Conservation (phyloP, 2,329 filamentous ascomycete genomes). For the Seiridium unicorne region DNA sequence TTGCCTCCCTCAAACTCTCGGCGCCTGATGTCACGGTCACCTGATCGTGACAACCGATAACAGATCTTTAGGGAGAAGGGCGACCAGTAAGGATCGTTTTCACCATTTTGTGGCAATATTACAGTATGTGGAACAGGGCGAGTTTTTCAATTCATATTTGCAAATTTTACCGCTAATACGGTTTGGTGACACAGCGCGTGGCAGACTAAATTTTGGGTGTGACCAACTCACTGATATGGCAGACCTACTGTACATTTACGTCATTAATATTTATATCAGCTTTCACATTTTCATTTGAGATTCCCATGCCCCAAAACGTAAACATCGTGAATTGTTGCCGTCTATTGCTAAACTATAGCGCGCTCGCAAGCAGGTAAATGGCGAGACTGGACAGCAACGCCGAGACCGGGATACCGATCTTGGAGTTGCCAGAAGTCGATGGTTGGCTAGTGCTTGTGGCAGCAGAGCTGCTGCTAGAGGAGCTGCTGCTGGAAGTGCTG, state of each 20-base stretch:
- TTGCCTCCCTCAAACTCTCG: too few species aligned
- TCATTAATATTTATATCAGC: not conserved
- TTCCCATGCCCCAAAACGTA: not conserved
- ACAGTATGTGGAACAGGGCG: too few species aligned
- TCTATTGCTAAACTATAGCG: not conserved
- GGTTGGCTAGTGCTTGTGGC: not conserved
- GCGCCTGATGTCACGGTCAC: too few species aligned
- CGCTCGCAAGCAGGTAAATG: conserved; percentile 3
- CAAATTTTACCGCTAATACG: too few species aligned
- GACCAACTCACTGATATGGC: too few species aligned
- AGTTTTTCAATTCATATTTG: too few species aligned
- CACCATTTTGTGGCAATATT: too few species aligned
- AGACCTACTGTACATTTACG: not conserved
- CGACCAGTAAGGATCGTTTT: too few species aligned
- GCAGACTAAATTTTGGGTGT: too few species aligned
- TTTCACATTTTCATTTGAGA: not conserved
- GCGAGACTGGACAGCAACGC: not conserved
- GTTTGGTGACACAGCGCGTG: too few species aligned
- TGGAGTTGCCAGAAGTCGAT: not conserved
- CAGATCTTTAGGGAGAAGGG: too few species aligned
- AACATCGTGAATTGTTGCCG: not conserved
- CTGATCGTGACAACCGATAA: too few species aligned
- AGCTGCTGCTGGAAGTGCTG: not conserved
- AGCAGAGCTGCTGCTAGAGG: not conserved
- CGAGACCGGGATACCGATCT: not conserved